Evolutionary conservation across 2,329 filamentous ascomycete genomes (phyloP).

Genomic region (Colletotrichum sp.): DNA sequence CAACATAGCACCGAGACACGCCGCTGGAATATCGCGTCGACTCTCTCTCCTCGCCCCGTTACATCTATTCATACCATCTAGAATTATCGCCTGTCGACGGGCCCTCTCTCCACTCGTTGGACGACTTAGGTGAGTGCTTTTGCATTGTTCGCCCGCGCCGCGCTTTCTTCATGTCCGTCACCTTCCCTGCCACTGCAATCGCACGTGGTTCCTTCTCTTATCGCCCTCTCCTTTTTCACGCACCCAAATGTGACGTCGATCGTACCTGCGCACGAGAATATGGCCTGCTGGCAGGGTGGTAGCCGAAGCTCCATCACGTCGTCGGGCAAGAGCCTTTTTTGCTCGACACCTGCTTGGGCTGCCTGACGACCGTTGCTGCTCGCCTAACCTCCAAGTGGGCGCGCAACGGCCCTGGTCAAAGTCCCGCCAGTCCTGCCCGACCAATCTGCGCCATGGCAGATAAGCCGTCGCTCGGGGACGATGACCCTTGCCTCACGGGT

Average conservation of each 20-base stretch:
- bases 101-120: background rate
- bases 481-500: background rate
- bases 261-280: background rate
- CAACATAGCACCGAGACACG: background rate
- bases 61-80: background rate
- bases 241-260: conserved; percentile 7
- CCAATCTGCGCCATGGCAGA: background rate
- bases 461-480: background rate
- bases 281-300: background rate
- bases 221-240: background rate
- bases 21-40: background rate
- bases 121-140: conserved; percentile 13
- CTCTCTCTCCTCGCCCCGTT: background rate
- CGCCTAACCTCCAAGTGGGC: background rate
- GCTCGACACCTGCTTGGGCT: background rate
- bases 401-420: background rate
- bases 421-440: background rate
- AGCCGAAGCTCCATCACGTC: background rate
- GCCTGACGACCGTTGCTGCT: background rate
- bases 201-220: background rate
- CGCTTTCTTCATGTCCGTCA: background rate
- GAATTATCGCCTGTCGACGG: conserved; percentile 3
- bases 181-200: background rate
- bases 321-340: background rate
- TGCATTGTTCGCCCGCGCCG: background rate